Evolutionary conservation across 2,329 filamentous ascomycete species (phyloP), one percentile per base, ranked within the genome.

Genomic region (Parascedosporium putredinis): DNA sequence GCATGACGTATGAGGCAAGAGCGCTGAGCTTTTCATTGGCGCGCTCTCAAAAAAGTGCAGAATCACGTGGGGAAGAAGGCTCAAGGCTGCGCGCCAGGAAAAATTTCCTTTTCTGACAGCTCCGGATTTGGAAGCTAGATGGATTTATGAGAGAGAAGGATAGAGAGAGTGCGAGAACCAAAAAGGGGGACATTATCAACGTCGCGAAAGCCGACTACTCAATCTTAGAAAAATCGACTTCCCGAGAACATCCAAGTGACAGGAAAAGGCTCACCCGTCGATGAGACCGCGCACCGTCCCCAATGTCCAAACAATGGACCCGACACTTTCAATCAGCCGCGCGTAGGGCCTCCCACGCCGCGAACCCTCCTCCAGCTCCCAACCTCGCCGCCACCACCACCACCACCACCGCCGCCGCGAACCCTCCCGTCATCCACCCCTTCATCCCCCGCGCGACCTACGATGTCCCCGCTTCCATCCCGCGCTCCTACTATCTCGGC

Each of bases 401-500:
- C 78, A 75, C 53, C 81, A n/a, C 25, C 16, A n/a, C 40, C 18
- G n/a, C 36, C 24, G 8, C 31, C 23, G 45, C 38, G 43, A 22
- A 24, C 23, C 47, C 47, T 14, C 50, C 54, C 31, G 62, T 55
- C 10, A 52, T 52, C 47, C 49, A 55, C 38, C 38, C 64, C 58
- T 95, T 97, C 68, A 65, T 84, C 38, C 88, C 93, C 23, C 87
- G 91, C 58, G 65, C 72, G 55, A 68, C 71, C 49, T 97, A 94
- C 65, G 81, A 84, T 34, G 71, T 82, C 40, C 84, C 91, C 50
- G 60, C 71, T 40, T 85, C 83, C 48, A 83, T 97, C 53, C 84
- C 86, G 34, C 83, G 88, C 56, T 93, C 91, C 52, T 98, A 97
- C 70, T 98, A 88, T 70, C 77, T 97, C 44, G 93, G 93, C 54